These are phyloP conservation scores for Hymenoscyphus fructigenus DNA, from an alignment of 2,329 filamentous ascomycete species.

Conservation along the genomic window DNA sequence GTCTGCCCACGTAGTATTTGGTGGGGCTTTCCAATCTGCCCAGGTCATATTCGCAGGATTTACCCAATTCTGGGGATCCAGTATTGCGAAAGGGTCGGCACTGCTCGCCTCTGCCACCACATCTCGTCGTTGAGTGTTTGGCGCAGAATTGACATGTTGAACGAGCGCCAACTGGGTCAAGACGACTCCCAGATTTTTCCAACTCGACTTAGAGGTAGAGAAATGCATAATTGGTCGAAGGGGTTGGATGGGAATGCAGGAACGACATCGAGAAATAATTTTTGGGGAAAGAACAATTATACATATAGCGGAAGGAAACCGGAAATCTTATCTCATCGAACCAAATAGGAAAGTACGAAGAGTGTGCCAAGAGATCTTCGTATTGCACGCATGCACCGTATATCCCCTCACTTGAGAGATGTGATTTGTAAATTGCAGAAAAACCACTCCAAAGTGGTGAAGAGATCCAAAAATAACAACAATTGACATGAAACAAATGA, in stretches of 20 bases:
- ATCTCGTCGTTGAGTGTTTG: neutral
- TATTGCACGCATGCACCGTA: neutral
- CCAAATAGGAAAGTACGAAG: slow-evolving; percentile 1
- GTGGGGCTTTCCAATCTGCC: slow-evolving; percentile 16
- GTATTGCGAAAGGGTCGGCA: slow-evolving; percentile 12
- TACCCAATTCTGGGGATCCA: slow-evolving; percentile 16
- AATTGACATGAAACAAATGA: neutral
- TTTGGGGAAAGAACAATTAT: neutral
- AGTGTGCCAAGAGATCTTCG: neutral
- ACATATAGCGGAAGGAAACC: neutral
- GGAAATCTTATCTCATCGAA: neutral
- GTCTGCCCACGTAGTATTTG: slow-evolving; percentile 20
- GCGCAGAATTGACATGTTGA: neutral
- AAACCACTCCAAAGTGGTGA: neutral
- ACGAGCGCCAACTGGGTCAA: neutral
- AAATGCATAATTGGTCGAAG: neutral
- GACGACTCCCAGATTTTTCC: neutral
- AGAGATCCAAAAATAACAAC: neutral
- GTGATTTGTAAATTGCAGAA: neutral
- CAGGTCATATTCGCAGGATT: slow-evolving; percentile 16
- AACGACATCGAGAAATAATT: neutral
- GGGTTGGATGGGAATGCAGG: neutral
- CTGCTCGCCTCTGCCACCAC: neutral
- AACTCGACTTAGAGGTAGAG: neutral
- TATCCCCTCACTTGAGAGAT: neutral